Evolutionary conservation across 352 stramenopile species (phyloP).

Genomic region (Pythium brassicae): DNA sequence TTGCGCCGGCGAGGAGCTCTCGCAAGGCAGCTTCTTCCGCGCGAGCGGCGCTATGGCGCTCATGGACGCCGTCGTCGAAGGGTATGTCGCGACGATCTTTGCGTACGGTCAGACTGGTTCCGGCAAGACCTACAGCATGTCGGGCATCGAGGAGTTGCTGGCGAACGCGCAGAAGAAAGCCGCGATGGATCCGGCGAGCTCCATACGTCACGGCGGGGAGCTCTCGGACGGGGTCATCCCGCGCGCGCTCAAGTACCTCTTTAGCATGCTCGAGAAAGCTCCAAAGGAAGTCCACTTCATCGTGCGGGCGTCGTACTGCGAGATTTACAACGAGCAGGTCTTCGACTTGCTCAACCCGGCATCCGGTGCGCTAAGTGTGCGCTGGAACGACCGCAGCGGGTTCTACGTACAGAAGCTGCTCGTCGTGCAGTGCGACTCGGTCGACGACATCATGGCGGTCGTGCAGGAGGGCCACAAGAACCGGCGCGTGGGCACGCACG

Average conservation of each 20-base stretch:
- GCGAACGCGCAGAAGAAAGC: slow-evolving; percentile 21
- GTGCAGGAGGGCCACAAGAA: slow-evolving; percentile 74
- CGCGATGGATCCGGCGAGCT: neutral
- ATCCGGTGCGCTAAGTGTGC: slow-evolving; percentile 56
- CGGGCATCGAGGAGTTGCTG: slow-evolving; percentile 62
- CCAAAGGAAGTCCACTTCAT: slow-evolving; percentile 51
- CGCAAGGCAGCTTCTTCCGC: slow-evolving; percentile 62
- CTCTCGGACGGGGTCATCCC: slow-evolving; percentile 71
- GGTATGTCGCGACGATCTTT: slow-evolving; percentile 67
- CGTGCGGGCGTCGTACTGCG: slow-evolving; percentile 69
- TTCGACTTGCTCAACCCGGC: slow-evolving; percentile 73
- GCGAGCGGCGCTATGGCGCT: slow-evolving; percentile 49
- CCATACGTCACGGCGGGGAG: slow-evolving; percentile 10
- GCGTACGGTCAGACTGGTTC: slow-evolving; percentile 67
- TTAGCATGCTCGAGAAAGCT: slow-evolving; percentile 35
- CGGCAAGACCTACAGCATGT: slow-evolving; percentile 80
- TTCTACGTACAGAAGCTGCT: slow-evolving; percentile 82
- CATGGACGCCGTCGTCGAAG: slow-evolving; percentile 63
- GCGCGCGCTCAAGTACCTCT: slow-evolving; percentile 70
- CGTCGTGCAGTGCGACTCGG: slow-evolving; percentile 65
- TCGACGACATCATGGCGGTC: slow-evolving; percentile 73
- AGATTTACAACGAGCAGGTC: slow-evolving; percentile 86
- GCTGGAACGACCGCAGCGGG: slow-evolving; percentile 64
- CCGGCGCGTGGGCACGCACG: slow-evolving; percentile 52
- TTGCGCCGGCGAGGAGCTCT: slow-evolving; percentile 57